Evolutionary conservation across 495 filamentous ascomycete species (phyloP).

Genomic region (Jackrogersella multiformis): DNA sequence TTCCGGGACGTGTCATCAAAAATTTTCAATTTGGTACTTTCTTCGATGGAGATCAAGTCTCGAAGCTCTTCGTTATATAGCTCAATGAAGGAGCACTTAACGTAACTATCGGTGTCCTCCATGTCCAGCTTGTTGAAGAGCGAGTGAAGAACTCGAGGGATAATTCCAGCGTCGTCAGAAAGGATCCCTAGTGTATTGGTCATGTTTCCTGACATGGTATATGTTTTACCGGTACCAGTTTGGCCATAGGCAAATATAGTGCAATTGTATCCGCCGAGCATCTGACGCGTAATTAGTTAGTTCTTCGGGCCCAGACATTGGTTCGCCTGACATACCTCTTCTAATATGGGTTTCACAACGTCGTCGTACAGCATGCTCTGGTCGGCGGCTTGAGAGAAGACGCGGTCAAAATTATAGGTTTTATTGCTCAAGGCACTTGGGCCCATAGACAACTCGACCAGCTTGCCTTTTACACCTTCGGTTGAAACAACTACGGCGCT

Average conservation of each 20-base stretch:
- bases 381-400: constrained; percentile 95
- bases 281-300: constrained; percentile 61
- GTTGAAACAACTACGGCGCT: constrained; percentile 90
- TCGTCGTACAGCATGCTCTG: constrained; percentile 93
- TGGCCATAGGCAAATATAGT: constrained; percentile 99
- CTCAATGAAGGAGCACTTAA: constrained; percentile 99
- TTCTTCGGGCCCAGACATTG: neutral
- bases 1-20: constrained; percentile 90
- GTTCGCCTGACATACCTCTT: constrained; percentile 71
- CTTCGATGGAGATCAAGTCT: constrained; percentile 83
- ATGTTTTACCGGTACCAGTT: constrained; percentile 97
- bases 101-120: constrained; percentile 82
- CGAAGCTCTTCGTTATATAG: constrained; percentile 97
- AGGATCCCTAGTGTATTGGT: constrained; percentile 82
- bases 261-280: constrained; percentile 96
- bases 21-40: constrained; percentile 88
- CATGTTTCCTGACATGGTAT: constrained; percentile 99
- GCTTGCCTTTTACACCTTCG: constrained; percentile 83
- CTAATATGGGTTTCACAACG: constrained; percentile 88
- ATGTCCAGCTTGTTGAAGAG: constrained; percentile 83
- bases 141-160: constrained; percentile 86
- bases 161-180: constrained; percentile 91
- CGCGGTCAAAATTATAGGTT: constrained; percentile 94
- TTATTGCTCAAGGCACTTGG: constrained; percentile 93
- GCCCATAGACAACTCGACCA: constrained; percentile 89